Evolutionary conservation across 140 eudicot species (phyloP).

Genomic region (Cichorium intybus): DNA sequence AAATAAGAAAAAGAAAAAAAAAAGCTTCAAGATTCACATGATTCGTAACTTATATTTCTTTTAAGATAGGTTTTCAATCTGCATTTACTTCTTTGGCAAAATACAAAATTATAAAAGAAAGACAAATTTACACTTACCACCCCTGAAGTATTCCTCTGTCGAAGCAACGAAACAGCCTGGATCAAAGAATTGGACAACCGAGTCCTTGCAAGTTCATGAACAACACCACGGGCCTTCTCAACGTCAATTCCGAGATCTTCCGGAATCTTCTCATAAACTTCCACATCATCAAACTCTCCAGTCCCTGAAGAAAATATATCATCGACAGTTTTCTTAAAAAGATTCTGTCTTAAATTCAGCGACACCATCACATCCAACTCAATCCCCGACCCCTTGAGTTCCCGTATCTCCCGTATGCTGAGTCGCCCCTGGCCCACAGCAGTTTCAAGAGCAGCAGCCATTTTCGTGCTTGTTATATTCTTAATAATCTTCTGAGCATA

Average conservation of each 20-base stretch:
- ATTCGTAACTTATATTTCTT: background rate
- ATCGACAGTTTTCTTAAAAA: slow-evolving; percentile 70
- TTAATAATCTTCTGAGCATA: slow-evolving; percentile 84
- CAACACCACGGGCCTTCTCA: slow-evolving; percentile 66
- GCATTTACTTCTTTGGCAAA: background rate
- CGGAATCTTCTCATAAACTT: slow-evolving; percentile 85
- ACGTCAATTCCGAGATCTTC: slow-evolving; percentile 66
- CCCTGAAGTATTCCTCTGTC: slow-evolving; percentile 79
- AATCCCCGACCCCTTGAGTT: slow-evolving; percentile 76
- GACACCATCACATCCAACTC: slow-evolving; percentile 77
- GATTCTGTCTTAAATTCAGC: slow-evolving; percentile 57
- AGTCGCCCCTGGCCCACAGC: slow-evolving; percentile 87
- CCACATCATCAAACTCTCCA: slow-evolving; percentile 89
- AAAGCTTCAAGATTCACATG: background rate
- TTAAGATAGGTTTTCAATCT: background rate
- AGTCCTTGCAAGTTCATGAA: slow-evolving; percentile 67
- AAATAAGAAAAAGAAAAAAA: no score
- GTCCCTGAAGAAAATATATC: slow-evolving; percentile 88
- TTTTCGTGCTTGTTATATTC: slow-evolving; percentile 67
- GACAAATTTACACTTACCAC: slow-evolving; percentile 54
- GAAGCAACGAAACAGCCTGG: slow-evolving; percentile 76
- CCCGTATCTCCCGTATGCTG: slow-evolving; percentile 72
- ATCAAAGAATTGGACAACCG: slow-evolving; percentile 65
- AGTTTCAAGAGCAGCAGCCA: slow-evolving; percentile 86
- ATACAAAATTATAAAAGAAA: background rate